Percentiles rank a stretch among this genome's conserved stretches.
Conservation (phyloP, 2,329 filamentous ascomycete species). For the Ophiosphaerella narmari region DNA sequence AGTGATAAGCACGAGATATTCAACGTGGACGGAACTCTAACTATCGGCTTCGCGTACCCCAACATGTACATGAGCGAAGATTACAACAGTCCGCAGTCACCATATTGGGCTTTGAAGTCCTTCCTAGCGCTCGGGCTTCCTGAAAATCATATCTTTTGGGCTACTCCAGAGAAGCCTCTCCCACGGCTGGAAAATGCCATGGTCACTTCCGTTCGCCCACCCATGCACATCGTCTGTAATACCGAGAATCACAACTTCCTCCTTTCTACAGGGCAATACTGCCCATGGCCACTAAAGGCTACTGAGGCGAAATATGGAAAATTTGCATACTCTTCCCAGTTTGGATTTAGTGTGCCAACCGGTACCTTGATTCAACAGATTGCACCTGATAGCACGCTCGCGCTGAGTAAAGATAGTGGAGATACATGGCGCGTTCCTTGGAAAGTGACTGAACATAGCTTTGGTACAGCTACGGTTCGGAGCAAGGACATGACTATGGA, state of each 20-base stretch:
- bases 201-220: conserved; percentile 25
- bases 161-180: conserved; percentile 46
- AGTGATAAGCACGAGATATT: conserved; percentile 50
- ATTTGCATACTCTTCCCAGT: conserved; percentile 43
- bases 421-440: conserved; percentile 49
- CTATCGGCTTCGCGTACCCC: conserved; percentile 53
- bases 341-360: conserved; percentile 47
- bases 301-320: conserved; percentile 45
- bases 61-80: conserved; percentile 63
- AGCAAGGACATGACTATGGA: conserved; percentile 5
- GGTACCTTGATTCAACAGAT: conserved; percentile 47
- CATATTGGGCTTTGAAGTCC: conserved; percentile 60
- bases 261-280: conserved; percentile 39
- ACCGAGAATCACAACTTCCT: conserved; percentile 38
- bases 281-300: conserved; percentile 43
- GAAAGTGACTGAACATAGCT: conserved; percentile 23
- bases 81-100: conserved; percentile 62
- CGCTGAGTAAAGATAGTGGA: conserved; percentile 45
- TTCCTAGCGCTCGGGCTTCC: conserved; percentile 51
- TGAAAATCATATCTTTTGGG: conserved; percentile 53
- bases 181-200: conserved; percentile 1
- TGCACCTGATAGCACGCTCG: conserved; percentile 48
- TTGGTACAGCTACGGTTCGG: not conserved
- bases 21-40: conserved; percentile 55
- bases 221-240: conserved; percentile 55